A percentile compares a stretch with the other conserved stretches of the same genome.
phyloP scores from a whole-genome alignment of 2,329 filamentous ascomycete genomes.

The Pseudogymnoascus sp. region DNA sequence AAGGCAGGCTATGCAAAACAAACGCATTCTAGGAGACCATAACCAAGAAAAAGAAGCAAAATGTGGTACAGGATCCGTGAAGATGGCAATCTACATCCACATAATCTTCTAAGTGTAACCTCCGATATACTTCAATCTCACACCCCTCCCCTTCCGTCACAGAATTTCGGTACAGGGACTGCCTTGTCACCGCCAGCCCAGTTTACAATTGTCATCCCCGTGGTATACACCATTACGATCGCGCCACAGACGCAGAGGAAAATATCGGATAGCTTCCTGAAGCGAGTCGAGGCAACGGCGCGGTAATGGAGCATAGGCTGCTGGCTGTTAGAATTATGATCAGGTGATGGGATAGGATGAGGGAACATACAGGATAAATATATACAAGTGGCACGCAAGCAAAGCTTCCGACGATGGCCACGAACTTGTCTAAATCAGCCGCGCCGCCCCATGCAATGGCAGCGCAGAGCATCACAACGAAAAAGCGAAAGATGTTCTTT shows the following conservation, averaged over 20 bases:
- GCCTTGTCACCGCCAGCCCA: conserved; percentile 60
- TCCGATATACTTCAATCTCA: not conserved
- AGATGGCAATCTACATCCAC: not conserved
- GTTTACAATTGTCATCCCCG: conserved; percentile 73
- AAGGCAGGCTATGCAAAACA: conserved; percentile 11
- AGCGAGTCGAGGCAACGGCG: conserved; percentile 62
- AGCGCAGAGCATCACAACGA: conserved; percentile 80
- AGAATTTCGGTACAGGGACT: conserved; percentile 52
- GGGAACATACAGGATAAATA: conserved; percentile 80
- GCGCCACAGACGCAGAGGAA: conserved; percentile 73
- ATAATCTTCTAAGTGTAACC: not conserved
- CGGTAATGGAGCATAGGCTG: conserved; percentile 86
- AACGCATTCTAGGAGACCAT: not conserved
- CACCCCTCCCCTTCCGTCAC: conserved; percentile 35
- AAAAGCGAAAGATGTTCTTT: conserved; percentile 95
- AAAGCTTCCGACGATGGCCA: conserved; percentile 91
- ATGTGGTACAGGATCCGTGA: not conserved
- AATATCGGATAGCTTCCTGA: conserved; percentile 66
- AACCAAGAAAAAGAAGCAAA: not conserved
- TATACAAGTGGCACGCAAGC: conserved; percentile 95
- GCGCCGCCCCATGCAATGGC: conserved; percentile 87
- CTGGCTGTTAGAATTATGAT: conserved; percentile 12
- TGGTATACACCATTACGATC: conserved; percentile 87
- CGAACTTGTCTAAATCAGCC: conserved; percentile 93
- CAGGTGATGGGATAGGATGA: not conserved